Evolutionary conservation across 768 basidiomycete genomes (phyloP).

Genomic region (Podaxis pistillaris): DNA sequence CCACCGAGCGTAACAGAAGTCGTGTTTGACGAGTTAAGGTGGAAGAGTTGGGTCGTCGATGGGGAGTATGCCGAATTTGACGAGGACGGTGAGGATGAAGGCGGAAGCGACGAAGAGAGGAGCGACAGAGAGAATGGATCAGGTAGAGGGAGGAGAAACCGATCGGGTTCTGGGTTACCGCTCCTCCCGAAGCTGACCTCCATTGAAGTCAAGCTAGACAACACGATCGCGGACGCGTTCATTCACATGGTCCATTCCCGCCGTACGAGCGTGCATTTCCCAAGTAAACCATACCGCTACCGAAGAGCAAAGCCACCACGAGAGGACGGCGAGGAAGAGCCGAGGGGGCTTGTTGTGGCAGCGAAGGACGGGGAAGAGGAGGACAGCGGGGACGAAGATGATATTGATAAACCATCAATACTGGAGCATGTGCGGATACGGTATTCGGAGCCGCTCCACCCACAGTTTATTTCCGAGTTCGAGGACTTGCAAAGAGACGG

Average conservation of each 20-base stretch:
- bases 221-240: slow-evolving; percentile 30
- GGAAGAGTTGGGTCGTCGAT: slow-evolving; percentile 22
- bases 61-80: slow-evolving; percentile 15
- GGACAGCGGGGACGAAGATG: background rate
- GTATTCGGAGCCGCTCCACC: slow-evolving; percentile 7
- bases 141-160: slow-evolving; percentile 10
- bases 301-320: background rate
- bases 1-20: slow-evolving; percentile 32
- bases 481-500: slow-evolving; percentile 14
- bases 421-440: slow-evolving; percentile 14
- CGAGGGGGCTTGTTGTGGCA: background rate
- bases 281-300: slow-evolving; percentile 5
- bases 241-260: slow-evolving; percentile 36
- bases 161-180: slow-evolving; percentile 21
- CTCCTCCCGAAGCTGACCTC: slow-evolving; percentile 31
- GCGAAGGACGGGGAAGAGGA: background rate
- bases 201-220: slow-evolving; percentile 36
- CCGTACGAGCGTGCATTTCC: slow-evolving; percentile 13
- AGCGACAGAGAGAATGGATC: background rate
- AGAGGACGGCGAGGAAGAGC: background rate
- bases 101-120: background rate
- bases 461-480: slow-evolving; percentile 8
- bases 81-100: background rate
- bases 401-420: slow-evolving; percentile 12
- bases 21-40: slow-evolving; percentile 34